Evolutionary conservation across 306 rosid genomes (phyloP), one percentile per base, ranked within the genome.

Genomic region (Herpetospermum pedunculosum): DNA sequence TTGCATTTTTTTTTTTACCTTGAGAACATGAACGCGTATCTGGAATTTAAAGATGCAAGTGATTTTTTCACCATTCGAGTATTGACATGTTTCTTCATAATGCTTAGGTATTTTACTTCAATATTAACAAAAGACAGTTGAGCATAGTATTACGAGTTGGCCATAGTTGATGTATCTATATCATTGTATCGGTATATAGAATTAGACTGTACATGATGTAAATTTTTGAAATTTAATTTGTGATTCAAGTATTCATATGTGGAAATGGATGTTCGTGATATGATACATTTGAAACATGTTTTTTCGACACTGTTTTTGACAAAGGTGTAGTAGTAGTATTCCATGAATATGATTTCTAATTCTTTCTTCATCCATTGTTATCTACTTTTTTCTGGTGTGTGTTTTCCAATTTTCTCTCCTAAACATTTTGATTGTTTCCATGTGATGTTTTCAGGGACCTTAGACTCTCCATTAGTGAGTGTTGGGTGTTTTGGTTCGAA

Each of bases 401-500:
- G 30, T 11, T 26, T 38, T 23, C 25, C 19, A 58, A 37, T 40
- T 65, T 28, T 40, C 23, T 26, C 59, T 50, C 50, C n/a, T 11
- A 44, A 16, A 40, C 25, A 30, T 70, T 71, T 23, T 48, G 62
- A 73, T 35, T 29, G 10, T 32, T 75, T 58, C 53, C 68, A 57
- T 57, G 2, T 59, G 28, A 34, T 83, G 40, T 53, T 40, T 74
- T 41, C 92, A 91, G 97, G 92, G 72, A 91, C 97, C 76, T 96
- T 91, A 35, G 97, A 91, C 75, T 91, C 97, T 63, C 85, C 89
- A 32, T 79, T 91, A 92, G 97, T 85, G 77, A 79, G 92, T 84
- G 64, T 60, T 74, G 77, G 67, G 53, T 79, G 49, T 50, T 69
- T 77, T 65, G 65, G 40, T 76, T 19, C 52, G 38, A 80, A 72